Conservation (phyloP, 202 grass and related monocot genomes). For the Panicum virgatum region DNA sequence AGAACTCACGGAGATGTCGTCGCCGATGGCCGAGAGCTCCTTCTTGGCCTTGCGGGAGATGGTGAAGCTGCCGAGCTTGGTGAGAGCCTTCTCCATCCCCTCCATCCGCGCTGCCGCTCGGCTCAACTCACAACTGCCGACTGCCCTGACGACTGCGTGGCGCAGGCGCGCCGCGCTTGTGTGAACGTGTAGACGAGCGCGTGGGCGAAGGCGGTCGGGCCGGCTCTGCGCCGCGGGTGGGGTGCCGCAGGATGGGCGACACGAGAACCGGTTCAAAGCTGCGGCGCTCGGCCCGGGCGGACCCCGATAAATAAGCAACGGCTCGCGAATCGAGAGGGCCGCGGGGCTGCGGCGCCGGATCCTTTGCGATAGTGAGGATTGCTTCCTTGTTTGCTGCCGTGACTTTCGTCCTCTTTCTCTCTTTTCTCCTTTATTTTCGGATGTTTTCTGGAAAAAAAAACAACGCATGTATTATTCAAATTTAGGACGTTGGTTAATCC, state of each 20-base stretch:
- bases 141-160: background rate
- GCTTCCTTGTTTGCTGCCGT: background rate
- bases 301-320: conserved; percentile 17
- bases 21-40: conserved; percentile 95
- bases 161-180: background rate
- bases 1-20: conserved; percentile 77
- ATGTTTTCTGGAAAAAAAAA: background rate
- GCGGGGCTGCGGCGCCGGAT: conserved; percentile 21
- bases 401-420: background rate
- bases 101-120: background rate
- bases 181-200: conserved; percentile 15
- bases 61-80: conserved; percentile 90
- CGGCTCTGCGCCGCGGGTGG: background rate
- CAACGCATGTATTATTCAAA: no score
- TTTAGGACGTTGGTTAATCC: no score
- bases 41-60: conserved; percentile 92
- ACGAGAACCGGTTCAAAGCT: conserved; percentile 28
- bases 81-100: conserved; percentile 92
- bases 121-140: background rate
- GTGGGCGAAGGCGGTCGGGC: background rate
- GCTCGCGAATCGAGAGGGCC: background rate
- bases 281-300: background rate
- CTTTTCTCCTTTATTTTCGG: background rate
- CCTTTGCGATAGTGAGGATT: background rate
- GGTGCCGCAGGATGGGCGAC: conserved; percentile 40